phyloP scores from a whole-genome alignment of 192 early-diverging fungal species.

The Geranomyces michiganensis region DNA sequence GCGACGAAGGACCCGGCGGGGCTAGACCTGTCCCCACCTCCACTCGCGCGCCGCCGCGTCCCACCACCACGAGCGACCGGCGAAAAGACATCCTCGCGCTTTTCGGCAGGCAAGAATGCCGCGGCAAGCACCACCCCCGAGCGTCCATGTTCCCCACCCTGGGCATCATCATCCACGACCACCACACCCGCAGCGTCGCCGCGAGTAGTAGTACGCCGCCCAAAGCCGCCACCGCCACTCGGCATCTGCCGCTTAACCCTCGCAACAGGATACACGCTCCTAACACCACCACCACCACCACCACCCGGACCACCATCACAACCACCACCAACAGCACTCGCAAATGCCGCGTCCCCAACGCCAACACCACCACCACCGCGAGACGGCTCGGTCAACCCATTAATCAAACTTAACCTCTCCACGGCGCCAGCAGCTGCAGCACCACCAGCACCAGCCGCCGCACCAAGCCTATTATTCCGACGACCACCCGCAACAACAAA shows the following conservation, averaged over 20 bases:
- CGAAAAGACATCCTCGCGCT: too few relatives aligned
- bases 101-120: too few relatives aligned
- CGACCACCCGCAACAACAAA: too few relatives aligned
- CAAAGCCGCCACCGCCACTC: background rate
- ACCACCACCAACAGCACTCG: too few relatives aligned
- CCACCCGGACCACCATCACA: slow-evolving; percentile 3
- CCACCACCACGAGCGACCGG: background rate
- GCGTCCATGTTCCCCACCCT: too few relatives aligned
- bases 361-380: background rate
- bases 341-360: background rate
- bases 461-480: background rate
- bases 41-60: too few relatives aligned
- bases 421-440: background rate
- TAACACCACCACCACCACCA: slow-evolving; percentile 11
- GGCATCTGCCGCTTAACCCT: slow-evolving; percentile 40
- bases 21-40: slow-evolving; percentile 1
- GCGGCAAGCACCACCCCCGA: background rate
- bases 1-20: background rate
- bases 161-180: too few relatives aligned
- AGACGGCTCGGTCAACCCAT: slow-evolving; percentile 35
- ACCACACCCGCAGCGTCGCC: too few relatives aligned
- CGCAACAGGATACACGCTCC: slow-evolving; percentile 40
- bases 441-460: background rate
- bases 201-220: too few relatives aligned
- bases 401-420: slow-evolving; percentile 36